Evolutionary conservation across 2,329 filamentous ascomycete species (phyloP).

Genomic region (Diplodia seriata): DNA sequence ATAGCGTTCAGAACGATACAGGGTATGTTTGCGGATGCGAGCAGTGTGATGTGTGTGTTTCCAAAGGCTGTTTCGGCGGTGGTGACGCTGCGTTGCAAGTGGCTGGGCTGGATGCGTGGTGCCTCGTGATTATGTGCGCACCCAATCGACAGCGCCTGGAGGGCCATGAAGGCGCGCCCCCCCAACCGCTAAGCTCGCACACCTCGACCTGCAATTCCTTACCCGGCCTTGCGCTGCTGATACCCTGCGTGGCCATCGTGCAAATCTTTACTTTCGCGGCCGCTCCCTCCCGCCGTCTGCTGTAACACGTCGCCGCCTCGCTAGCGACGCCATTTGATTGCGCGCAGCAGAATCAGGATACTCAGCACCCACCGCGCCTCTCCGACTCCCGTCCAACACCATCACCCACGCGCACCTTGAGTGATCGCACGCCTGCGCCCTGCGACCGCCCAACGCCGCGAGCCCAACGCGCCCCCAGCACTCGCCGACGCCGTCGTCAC

Average conservation of each 20-base stretch:
- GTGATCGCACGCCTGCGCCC: slow-evolving; percentile 36
- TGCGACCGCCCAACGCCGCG: slow-evolving; percentile 17
- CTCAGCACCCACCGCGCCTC: slow-evolving; percentile 31
- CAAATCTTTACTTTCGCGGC: slow-evolving; percentile 21
- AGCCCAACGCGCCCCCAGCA: slow-evolving; percentile 14
- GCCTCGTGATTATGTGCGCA: slow-evolving; percentile 30
- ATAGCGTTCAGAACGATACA: background rate
- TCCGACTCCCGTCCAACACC: slow-evolving; percentile 33
- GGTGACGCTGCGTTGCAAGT: background rate
- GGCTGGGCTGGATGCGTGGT: slow-evolving; percentile 16
- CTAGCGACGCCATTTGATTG: slow-evolving; percentile 34
- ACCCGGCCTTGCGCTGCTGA: slow-evolving; percentile 29
- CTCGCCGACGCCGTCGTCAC: background rate
- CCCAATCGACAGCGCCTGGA: slow-evolving; percentile 20
- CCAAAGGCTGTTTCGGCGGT: background rate
- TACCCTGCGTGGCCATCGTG: slow-evolving; percentile 30
- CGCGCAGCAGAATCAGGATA: slow-evolving; percentile 32
- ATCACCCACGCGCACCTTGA: slow-evolving; percentile 33
- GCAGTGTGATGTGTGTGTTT: slow-evolving; percentile 13
- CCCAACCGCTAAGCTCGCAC: slow-evolving; percentile 30
- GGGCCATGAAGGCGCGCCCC: slow-evolving; percentile 23
- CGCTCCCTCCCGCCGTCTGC: slow-evolving; percentile 15
- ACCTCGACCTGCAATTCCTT: slow-evolving; percentile 31
- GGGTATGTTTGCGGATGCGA: background rate
- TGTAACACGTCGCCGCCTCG: slow-evolving; percentile 31